Percentiles rank a stretch among this genome's conserved stretches.
These are phyloP conservation scores for Penicillium sp. DNA, from an alignment of 2,329 filamentous ascomycete genomes.

Conservation along the genomic window DNA sequence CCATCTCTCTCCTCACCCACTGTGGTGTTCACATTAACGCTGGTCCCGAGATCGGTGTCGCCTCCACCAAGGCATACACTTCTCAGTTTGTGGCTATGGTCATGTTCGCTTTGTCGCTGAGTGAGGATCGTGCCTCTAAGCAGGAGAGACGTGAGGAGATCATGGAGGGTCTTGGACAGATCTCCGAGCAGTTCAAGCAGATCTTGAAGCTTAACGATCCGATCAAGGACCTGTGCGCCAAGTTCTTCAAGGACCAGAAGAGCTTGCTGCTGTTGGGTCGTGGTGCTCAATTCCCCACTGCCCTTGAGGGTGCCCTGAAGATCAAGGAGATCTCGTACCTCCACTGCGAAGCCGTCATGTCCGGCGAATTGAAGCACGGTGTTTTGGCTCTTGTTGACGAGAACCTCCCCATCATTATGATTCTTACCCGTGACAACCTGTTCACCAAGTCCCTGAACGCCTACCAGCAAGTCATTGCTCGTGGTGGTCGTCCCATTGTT, in stretches of 20 bases:
- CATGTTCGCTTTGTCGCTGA: slow-evolving; percentile 96
- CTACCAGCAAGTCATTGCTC: slow-evolving; percentile 98
- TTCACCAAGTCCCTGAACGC: slow-evolving; percentile 99
- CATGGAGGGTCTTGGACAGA: slow-evolving; percentile 83
- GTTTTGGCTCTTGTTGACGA: slow-evolving; percentile 96
- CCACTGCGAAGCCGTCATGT: slow-evolving; percentile 99
- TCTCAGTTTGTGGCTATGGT: slow-evolving; percentile 99
- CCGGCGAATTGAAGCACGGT: slow-evolving; percentile 98
- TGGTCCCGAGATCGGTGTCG: slow-evolving; percentile 96
- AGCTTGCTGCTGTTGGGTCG: slow-evolving; percentile 88
- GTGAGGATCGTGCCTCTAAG: slow-evolving; percentile 96
- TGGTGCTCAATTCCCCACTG: slow-evolving; percentile 92
- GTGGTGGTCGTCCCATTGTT: slow-evolving; percentile 92
- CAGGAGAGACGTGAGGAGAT: slow-evolving; percentile 88
- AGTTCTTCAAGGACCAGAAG: slow-evolving; percentile 96
- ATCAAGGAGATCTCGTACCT: slow-evolving; percentile 99
- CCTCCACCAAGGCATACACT: slow-evolving; percentile 98
- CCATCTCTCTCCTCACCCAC: slow-evolving; percentile 97
- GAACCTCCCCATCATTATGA: slow-evolving; percentile 99
- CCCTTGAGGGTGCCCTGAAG: slow-evolving; percentile 95
- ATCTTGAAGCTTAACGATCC: slow-evolving; percentile 87
- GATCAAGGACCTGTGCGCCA: slow-evolving; percentile 91
- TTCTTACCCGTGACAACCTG: slow-evolving; percentile 90
- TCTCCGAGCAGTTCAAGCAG: slow-evolving; percentile 88
- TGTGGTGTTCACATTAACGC: slow-evolving; percentile 99